These are phyloP conservation scores for Xylariaceae sp. DNA, from an alignment of 2,329 filamentous ascomycete species.

Conservation along the genomic window DNA sequence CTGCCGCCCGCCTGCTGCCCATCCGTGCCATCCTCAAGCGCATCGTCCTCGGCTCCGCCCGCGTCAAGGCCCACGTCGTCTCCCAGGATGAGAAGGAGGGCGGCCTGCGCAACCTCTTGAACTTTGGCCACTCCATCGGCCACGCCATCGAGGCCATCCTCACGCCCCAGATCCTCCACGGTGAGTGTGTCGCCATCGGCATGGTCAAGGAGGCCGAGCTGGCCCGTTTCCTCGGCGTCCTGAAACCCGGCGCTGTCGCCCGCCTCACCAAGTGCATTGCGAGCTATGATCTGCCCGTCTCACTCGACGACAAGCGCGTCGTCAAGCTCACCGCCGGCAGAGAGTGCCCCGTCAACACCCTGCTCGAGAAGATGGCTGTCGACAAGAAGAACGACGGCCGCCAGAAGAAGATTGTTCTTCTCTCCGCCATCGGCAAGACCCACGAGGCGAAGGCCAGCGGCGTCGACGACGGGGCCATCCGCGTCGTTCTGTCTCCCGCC, in stretches of 20 bases:
- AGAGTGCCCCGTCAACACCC: constrained; percentile 77
- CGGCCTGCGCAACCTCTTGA: constrained; percentile 87
- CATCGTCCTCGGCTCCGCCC: constrained; percentile 85
- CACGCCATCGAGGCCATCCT: constrained; percentile 95
- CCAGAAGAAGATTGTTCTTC: constrained; percentile 92
- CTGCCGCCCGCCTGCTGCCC: constrained; percentile 59
- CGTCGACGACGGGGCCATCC: constrained; percentile 82
- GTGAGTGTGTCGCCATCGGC: constrained; percentile 92
- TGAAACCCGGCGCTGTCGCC: constrained; percentile 84
- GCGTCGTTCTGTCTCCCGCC: constrained; percentile 77
- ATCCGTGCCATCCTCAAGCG: constrained; percentile 71
- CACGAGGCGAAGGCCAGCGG: constrained; percentile 84
- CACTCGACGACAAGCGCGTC: constrained; percentile 78
- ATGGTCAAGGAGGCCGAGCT: constrained; percentile 98
- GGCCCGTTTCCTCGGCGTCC: constrained; percentile 80
- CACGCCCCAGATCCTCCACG: constrained; percentile 91
- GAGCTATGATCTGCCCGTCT: constrained; percentile 88
- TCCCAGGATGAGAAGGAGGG: constrained; percentile 93
- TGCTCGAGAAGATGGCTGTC: constrained; percentile 91
- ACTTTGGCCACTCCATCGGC: constrained; percentile 97
- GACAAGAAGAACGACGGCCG: constrained; percentile 98
- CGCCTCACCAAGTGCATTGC: constrained; percentile 89
- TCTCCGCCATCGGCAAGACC: constrained; percentile 86
- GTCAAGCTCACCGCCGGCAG: constrained; percentile 81
- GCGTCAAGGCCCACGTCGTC: constrained; percentile 91